A percentile compares a stretch with the other conserved stretches of the same genome.
phyloP scores from a whole-genome alignment of 768 basidiomycete species.

The Tylopilus vinaceipallidus region DNA sequence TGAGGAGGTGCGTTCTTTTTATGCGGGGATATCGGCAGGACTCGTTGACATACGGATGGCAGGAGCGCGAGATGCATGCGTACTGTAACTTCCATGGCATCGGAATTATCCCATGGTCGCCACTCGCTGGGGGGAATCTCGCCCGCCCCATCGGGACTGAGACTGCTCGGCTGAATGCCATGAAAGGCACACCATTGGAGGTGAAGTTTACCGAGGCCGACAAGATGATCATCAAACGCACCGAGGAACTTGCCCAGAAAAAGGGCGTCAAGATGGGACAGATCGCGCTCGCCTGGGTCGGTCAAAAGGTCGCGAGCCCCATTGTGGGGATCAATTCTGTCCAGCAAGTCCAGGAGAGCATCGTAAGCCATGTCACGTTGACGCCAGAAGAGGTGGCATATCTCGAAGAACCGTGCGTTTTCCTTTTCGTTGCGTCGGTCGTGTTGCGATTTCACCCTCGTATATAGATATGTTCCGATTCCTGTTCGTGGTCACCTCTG shows the following conservation, averaged over 20 bases:
- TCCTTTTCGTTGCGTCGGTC: neutral
- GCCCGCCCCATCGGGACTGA: neutral
- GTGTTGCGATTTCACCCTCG: neutral
- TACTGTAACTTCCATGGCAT: neutral
- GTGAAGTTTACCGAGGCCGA: neutral
- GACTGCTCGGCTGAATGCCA: neutral
- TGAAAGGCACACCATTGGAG: neutral
- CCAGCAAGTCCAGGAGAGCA: neutral
- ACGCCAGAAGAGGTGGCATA: neutral
- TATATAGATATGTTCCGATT: neutral
- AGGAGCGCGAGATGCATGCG: neutral
- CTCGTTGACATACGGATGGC: no score
- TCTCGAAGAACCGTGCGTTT: neutral
- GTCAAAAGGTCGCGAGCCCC: neutral
- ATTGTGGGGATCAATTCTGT: neutral
- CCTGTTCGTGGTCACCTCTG: neutral
- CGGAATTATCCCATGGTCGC: neutral
- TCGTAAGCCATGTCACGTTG: neutral
- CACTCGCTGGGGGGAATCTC: neutral
- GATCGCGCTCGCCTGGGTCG: neutral
- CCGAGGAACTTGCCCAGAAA: neutral
- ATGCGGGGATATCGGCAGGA: no score
- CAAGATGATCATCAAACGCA: neutral
- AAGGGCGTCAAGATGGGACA: no score
- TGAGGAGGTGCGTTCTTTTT: neutral